Evolutionary conservation across 1,139 yeast genomes (phyloP).

Genomic region (Pneumocystis wakefieldiae): DNA sequence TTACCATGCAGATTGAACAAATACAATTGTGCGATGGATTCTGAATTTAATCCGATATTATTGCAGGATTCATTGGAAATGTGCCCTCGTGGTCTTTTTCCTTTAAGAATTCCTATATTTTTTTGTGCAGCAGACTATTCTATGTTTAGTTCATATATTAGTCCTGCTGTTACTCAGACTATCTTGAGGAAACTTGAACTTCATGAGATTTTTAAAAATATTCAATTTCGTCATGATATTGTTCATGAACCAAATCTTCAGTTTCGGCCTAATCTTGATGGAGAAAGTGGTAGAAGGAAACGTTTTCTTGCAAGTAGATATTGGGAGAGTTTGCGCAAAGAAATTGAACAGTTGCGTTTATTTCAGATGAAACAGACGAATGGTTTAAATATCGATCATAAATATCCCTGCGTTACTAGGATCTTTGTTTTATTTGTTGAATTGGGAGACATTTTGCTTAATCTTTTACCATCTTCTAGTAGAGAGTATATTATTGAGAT

Average conservation of each 20-base stretch:
- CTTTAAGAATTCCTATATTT: neutral
- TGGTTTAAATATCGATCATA: constrained; percentile 24
- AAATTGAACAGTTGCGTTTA: constrained; percentile 13
- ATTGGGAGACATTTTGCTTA: constrained; percentile 57
- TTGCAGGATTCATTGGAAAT: neutral
- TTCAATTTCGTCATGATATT: constrained; percentile 84
- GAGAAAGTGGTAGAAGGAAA: constrained; percentile 74
- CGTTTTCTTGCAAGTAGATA: constrained; percentile 61
- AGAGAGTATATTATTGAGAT: constrained; percentile 54
- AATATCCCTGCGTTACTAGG: constrained; percentile 29
- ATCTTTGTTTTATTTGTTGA: constrained; percentile 42
- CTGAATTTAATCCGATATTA: neutral
- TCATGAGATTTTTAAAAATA: constrained; percentile 78
- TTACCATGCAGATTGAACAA: neutral
- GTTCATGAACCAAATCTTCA: constrained; percentile 84
- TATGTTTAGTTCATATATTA: neutral
- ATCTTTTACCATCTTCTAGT: constrained; percentile 67
- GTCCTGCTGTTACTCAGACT: constrained; percentile 78
- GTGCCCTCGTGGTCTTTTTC: neutral
- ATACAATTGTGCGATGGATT: neutral
- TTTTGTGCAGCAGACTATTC: neutral
- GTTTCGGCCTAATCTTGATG: constrained; percentile 82
- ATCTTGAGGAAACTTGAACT: constrained; percentile 75
- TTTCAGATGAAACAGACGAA: constrained; percentile 22
- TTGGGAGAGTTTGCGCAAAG: constrained; percentile 34